A percentile compares a stretch with the other conserved stretches of the same genome.
These are phyloP conservation scores for Eutrema salsugineum DNA, from an alignment of 441 rosid genomes.

Conservation along the genomic window DNA sequence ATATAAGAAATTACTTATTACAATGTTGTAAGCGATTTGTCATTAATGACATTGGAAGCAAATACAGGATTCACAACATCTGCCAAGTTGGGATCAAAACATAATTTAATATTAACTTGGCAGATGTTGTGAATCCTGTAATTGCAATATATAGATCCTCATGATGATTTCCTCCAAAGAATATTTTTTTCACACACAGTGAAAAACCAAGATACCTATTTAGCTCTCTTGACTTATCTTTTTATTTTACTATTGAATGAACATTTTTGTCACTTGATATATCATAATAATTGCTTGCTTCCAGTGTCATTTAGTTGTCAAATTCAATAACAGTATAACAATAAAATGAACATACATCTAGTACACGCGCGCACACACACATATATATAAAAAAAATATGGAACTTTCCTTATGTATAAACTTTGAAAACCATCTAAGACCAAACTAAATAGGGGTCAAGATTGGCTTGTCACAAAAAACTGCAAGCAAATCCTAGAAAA, in stretches of 20 bases:
- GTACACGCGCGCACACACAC: no score
- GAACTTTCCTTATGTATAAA: neutral
- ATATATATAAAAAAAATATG: no score
- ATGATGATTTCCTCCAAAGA: neutral
- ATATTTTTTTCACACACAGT: neutral
- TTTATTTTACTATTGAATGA: no score
- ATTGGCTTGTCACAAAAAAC: constrained; percentile 20
- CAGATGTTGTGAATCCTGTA: no score
- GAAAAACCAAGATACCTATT: no score
- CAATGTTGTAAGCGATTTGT: neutral
- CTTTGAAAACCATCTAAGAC: neutral
- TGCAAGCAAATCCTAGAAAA: neutral
- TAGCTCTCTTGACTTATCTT: no score
- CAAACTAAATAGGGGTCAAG: constrained; percentile 8
- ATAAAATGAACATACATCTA: no score
- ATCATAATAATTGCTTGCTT: neutral
- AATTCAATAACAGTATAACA: neutral
- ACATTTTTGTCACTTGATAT: no score
- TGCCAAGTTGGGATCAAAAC: no score
- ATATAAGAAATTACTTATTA: neutral
- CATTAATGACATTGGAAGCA: no score
- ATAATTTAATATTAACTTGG: no score
- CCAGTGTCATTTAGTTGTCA: neutral
- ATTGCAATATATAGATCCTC: neutral
- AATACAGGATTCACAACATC: no score